Evolutionary conservation across 2,329 filamentous ascomycete species (phyloP), one percentile per base, ranked within the genome.

Genomic region (Rhynchosporium graminicola): DNA sequence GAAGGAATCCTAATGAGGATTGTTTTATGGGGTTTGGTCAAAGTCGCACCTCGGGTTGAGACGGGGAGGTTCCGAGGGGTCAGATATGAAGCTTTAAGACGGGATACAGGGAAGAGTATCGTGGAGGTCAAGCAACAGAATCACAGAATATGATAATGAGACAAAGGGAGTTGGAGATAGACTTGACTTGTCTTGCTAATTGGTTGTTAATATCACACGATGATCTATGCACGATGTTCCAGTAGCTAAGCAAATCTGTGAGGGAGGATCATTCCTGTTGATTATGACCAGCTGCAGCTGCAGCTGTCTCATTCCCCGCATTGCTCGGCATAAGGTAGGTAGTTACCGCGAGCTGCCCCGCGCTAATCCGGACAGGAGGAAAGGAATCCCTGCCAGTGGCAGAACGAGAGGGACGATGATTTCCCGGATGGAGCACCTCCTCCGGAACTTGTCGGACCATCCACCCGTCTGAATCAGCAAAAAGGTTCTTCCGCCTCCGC

Each of bases 21-120:
- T 36, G 60, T 48, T 57, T 63, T 42, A 59, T 51, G 46, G 57
- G 45, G 20, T 20, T 50, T 66, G 54, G 52, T 52, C 56, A 6
- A 46, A 65, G 57, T 60, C 65, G 61, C 59, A 68, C 69, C 69
- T 73, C 71, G 71, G 71, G 70, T 71, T 54, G 65, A 65, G 58
- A 64, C 64, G 70, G 70, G 61, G 64, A 33, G 47, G 48, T 57
- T 52, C 63, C 65, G 68, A 48, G 28, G 43, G 40, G 51, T 58
- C n/a, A 59, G 55, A 62, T 57, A 58, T 50, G 50, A 56, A 56
- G 51, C 50, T 61, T 36, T n/a, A 29, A 40, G 36, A 51, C 36
- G 47, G n/a, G 36, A 52, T 15, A 31, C n/a, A 28, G 46, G 28
- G n/a, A 61, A 20, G 40, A 31, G 42, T 58, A n/a, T 60, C 51